Conservation (phyloP, 371 early-diverging fungal genomes). For the Rhizopus microsporus region DNA sequence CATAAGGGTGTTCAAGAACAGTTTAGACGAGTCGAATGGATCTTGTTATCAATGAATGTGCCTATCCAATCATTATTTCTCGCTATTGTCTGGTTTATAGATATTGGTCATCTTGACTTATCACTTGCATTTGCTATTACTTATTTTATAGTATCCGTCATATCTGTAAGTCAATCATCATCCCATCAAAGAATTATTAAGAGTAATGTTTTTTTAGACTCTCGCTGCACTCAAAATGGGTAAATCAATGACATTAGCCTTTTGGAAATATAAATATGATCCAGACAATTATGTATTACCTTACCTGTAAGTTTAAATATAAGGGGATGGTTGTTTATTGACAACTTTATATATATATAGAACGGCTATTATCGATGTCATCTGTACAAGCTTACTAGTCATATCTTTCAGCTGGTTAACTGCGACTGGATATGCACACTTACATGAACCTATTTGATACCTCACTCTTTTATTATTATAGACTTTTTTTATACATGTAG, state of each 20-base stretch:
- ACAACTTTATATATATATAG: slow-evolving; percentile 25
- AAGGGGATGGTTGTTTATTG: slow-evolving; percentile 23
- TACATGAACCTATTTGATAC: slow-evolving; percentile 10
- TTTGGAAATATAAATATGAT: slow-evolving; percentile 76
- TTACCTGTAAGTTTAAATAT: slow-evolving; percentile 55
- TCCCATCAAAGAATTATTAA: neutral
- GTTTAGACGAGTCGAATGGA: slow-evolving; percentile 57
- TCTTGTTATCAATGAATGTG: slow-evolving; percentile 70
- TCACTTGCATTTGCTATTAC: slow-evolving; percentile 37
- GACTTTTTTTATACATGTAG: neutral
- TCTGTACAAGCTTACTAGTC: slow-evolving; percentile 59
- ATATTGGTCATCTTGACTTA: slow-evolving; percentile 56
- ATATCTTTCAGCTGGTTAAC: slow-evolving; percentile 46
- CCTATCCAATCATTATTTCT: slow-evolving; percentile 78
- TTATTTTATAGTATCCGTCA: slow-evolving; percentile 45
- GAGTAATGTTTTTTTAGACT: slow-evolving; percentile 28
- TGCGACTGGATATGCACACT: slow-evolving; percentile 15
- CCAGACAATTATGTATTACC: slow-evolving; percentile 88
- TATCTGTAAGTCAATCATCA: slow-evolving; percentile 20
- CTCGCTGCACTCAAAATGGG: slow-evolving; percentile 54
- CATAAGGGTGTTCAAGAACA: slow-evolving; percentile 64
- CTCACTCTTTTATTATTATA: neutral
- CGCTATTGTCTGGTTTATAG: slow-evolving; percentile 53
- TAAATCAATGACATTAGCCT: slow-evolving; percentile 52
- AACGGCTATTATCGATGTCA: slow-evolving; percentile 63